A percentile compares a stretch with the other conserved stretches of the same genome.
These are phyloP conservation scores for Paramarasmius palmivorus DNA, from an alignment of 1,284 basidiomycete species.

Conservation along the genomic window DNA sequence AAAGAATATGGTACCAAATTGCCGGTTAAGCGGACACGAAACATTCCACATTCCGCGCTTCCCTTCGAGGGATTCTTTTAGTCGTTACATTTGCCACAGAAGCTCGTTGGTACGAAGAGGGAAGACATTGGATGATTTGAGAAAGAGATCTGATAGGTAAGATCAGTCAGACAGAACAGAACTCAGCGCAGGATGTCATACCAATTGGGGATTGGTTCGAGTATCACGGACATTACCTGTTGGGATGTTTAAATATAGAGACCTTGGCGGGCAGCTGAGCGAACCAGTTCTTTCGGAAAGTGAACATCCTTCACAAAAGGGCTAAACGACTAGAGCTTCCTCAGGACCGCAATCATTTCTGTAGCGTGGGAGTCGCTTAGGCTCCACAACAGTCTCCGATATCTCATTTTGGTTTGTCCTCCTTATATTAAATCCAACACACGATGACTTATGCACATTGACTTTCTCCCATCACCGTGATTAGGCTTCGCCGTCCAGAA, in stretches of 20 bases:
- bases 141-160: not conserved
- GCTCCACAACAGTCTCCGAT: slow-evolving; percentile 4
- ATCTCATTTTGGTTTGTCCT: slow-evolving; percentile 3
- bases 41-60: no score
- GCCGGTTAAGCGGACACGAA: no score
- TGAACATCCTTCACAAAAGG: not conserved
- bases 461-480: not conserved
- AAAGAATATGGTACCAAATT: no score
- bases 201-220: not conserved
- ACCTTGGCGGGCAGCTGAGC: not conserved
- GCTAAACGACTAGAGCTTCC: not conserved
- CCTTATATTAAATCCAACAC: slow-evolving; percentile 5
- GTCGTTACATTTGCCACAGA: no score
- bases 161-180: not conserved
- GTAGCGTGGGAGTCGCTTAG: not conserved
- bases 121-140: no score
- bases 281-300: slow-evolving; percentile 1
- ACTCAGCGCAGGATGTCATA: not conserved
- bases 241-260: slow-evolving; percentile 1
- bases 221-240: slow-evolving; percentile 8
- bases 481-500: not conserved
- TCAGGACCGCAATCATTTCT: not conserved
- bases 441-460: not conserved
- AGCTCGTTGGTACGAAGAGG: no score
- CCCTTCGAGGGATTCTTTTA: no score